A percentile compares a stretch with the other conserved stretches of the same genome.
These are phyloP conservation scores for Aspergillus tubingensis DNA, from an alignment of 2,329 filamentous ascomycete genomes.

Conservation along the genomic window DNA sequence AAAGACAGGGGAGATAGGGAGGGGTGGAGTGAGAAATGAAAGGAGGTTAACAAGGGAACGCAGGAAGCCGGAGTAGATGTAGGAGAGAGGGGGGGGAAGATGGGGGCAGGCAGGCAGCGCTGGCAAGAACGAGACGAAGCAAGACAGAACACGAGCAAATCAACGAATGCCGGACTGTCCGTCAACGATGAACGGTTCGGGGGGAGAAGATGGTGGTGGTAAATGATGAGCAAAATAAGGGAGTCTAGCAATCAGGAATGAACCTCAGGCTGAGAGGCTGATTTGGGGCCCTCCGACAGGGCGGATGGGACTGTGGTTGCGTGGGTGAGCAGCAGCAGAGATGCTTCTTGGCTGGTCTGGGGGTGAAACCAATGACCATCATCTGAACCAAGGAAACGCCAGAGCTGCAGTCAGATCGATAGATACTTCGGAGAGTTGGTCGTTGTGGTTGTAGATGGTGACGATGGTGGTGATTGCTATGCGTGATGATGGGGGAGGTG, in stretches of 20 bases:
- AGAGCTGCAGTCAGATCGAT: constrained; percentile 1
- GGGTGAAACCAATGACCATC: constrained; percentile 11
- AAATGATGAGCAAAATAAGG: not conserved
- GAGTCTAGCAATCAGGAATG: not conserved
- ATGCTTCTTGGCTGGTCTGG: constrained; percentile 8
- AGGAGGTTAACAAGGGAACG: constrained; percentile 1
- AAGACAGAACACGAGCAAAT: constrained; percentile 2
- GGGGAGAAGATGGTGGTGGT: not conserved
- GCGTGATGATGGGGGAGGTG: not conserved
- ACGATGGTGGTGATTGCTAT: not conserved
- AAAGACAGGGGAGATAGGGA: constrained; percentile 1
- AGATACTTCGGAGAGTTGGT: not conserved
- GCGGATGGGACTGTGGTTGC: not conserved
- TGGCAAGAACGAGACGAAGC: constrained; percentile 1
- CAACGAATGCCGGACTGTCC: not conserved
- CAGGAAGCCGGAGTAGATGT: constrained; percentile 7
- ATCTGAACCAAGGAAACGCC: constrained; percentile 6
- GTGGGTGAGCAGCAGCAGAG: not conserved
- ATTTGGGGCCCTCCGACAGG: constrained; percentile 8
- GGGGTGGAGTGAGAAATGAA: constrained; percentile 11
- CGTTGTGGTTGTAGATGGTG: not conserved
- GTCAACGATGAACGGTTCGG: not conserved
- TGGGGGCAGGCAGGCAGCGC: constrained; percentile 3
- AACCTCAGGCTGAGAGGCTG: constrained; percentile 4
- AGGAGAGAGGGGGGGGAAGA: constrained; percentile 7